Conservation (phyloP, 2,329 filamentous ascomycete genomes). For the Beauveria scarabaeidicola region DNA sequence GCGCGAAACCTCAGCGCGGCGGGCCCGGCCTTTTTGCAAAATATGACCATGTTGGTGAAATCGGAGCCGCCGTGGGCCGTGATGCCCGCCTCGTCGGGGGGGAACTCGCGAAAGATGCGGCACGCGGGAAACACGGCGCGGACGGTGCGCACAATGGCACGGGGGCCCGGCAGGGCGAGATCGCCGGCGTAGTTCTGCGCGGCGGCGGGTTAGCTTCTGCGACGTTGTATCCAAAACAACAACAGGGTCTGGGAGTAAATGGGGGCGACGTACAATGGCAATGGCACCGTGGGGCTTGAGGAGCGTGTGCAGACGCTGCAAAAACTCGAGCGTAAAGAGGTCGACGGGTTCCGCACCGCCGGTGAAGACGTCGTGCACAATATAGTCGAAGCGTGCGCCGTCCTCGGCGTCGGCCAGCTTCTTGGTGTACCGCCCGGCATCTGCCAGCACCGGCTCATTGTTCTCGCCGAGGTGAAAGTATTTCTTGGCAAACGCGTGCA, state of each 20-base stretch:
- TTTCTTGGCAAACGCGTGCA: constrained; percentile 71
- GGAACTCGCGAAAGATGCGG: constrained; percentile 78
- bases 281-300: constrained; percentile 73
- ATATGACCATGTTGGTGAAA: constrained; percentile 95
- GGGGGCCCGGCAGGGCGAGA: constrained; percentile 65
- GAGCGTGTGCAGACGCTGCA: constrained; percentile 60
- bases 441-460: constrained; percentile 70
- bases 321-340: constrained; percentile 81
- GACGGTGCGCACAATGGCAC: constrained; percentile 76
- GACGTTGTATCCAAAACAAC: too few relatives aligned
- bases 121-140: constrained; percentile 76
- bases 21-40: constrained; percentile 61
- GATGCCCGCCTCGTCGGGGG: constrained; percentile 34
- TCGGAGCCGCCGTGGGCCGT: constrained; percentile 35
- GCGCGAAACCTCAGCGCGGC: constrained; percentile 55
- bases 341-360: constrained; percentile 84
- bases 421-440: constrained; percentile 65
- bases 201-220: constrained; percentile 2
- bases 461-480: constrained; percentile 76
- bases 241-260: too few relatives aligned
- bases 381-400: constrained; percentile 64
- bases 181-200: constrained; percentile 88
- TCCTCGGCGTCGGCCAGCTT: constrained; percentile 35
- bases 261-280: constrained; percentile 62
- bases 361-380: constrained; percentile 96